Evolutionary conservation across 2,329 filamentous ascomycete species (phyloP).

Genomic region (Intubia oerlemansii): DNA sequence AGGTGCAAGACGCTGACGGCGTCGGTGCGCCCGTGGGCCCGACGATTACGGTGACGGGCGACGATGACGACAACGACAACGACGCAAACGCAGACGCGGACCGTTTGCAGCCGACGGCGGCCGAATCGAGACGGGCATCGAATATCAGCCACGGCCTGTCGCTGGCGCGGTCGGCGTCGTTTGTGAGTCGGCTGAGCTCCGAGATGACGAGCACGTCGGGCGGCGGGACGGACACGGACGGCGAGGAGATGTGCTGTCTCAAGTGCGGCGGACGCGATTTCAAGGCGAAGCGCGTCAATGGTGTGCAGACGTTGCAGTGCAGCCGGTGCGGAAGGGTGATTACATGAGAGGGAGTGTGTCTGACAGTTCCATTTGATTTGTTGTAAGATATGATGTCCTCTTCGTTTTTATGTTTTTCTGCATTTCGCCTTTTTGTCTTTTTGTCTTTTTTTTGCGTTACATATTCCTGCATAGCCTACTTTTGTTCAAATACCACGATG

Average conservation of each 20-base stretch:
- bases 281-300: conserved; percentile 32
- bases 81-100: background rate
- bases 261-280: conserved; percentile 42
- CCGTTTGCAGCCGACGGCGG: conserved; percentile 1
- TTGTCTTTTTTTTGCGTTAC: no score
- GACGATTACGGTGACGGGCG: background rate
- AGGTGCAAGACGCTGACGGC: no score
- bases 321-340: conserved; percentile 26
- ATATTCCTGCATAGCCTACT: no score
- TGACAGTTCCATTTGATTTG: no score
- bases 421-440: no score
- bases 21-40: background rate
- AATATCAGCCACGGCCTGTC: background rate
- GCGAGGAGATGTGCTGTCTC: conserved; percentile 25
- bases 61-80: background rate
- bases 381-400: no score
- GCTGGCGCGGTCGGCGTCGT: conserved; percentile 12
- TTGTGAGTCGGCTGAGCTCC: conserved; percentile 34
- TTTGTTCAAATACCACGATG: no score
- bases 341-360: no score
- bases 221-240: conserved; percentile 1
- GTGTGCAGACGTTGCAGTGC: conserved; percentile 37
- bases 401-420: no score
- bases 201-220: conserved; percentile 22
- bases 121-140: background rate